A percentile compares a stretch with the other conserved stretches of the same genome.
Conservation (phyloP, 441 rosid species). For the Raphanus hybrid region DNA sequence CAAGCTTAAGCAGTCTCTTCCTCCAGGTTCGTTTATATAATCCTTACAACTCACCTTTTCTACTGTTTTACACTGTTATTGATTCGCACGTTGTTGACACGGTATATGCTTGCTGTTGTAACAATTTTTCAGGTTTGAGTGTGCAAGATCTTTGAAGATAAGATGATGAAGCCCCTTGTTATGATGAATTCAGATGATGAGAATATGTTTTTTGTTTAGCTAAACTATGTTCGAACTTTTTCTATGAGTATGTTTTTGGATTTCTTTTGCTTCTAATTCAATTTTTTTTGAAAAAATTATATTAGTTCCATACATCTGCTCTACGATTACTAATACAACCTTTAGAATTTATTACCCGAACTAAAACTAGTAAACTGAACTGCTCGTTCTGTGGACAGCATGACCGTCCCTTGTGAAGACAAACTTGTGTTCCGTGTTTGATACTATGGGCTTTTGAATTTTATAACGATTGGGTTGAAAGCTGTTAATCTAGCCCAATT, state of each 20-base stretch:
- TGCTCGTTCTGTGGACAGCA: too few species aligned
- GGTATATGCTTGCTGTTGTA: neutral
- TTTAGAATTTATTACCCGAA: neutral
- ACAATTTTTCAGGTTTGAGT: neutral
- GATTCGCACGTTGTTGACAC: neutral
- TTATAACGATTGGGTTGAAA: neutral
- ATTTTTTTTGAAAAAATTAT: too few species aligned
- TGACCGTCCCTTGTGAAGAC: neutral
- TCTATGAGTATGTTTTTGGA: neutral
- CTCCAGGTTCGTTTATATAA: slow-evolving; percentile 46
- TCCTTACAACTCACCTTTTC: neutral
- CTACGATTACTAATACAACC: neutral
- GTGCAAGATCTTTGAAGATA: neutral
- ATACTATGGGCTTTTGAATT: neutral
- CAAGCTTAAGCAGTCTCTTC: slow-evolving; percentile 86
- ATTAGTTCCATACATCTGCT: neutral
- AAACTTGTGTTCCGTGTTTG: neutral
- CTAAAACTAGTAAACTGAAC: neutral
- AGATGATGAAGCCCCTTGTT: neutral
- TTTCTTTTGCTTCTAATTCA: slow-evolving; percentile 8
- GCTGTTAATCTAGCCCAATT: neutral
- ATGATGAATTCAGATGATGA: neutral
- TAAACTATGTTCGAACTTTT: slow-evolving; percentile 20
- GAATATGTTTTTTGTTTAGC: slow-evolving; percentile 1
- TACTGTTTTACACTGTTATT: neutral